A percentile compares a stretch with the other conserved stretches of the same genome.
phyloP scores from a whole-genome alignment of 352 stramenopile genomes.

The Aphanomyces cochlioides region DNA sequence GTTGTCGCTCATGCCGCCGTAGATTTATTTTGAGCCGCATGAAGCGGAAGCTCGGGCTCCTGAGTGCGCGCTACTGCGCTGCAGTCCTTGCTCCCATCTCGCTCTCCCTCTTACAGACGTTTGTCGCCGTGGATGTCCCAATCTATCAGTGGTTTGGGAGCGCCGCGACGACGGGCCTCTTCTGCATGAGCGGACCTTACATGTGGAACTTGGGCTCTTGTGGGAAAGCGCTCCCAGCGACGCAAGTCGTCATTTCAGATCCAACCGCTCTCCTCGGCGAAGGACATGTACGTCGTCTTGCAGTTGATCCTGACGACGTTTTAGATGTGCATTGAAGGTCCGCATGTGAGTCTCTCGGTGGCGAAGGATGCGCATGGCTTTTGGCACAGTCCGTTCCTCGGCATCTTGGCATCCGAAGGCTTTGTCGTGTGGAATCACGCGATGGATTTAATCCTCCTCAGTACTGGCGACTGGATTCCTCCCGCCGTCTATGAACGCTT shows the following conservation, averaged over 20 bases:
- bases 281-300: not conserved
- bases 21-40: slow-evolving; percentile 69
- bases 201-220: slow-evolving; percentile 69
- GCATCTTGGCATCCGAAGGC: slow-evolving; percentile 59
- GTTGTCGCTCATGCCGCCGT: not conserved
- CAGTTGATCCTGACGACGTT: not conserved
- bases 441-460: slow-evolving; percentile 65
- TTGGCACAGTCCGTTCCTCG: slow-evolving; percentile 52
- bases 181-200: slow-evolving; percentile 65
- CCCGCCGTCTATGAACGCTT: slow-evolving; percentile 56
- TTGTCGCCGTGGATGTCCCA: slow-evolving; percentile 36
- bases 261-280: slow-evolving; percentile 27
- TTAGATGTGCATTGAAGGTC: slow-evolving; percentile 9
- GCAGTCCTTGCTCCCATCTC: slow-evolving; percentile 48
- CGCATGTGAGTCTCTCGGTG: not conserved
- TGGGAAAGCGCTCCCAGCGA: slow-evolving; percentile 53
- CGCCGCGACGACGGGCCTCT: slow-evolving; percentile 63
- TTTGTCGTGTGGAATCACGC: slow-evolving; percentile 70
- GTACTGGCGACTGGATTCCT: slow-evolving; percentile 70
- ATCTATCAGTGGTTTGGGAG: slow-evolving; percentile 77
- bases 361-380: slow-evolving; percentile 40
- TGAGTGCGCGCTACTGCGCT: slow-evolving; percentile 70
- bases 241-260: slow-evolving; percentile 59
- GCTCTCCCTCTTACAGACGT: not conserved
- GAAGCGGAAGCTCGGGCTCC: slow-evolving; percentile 72